Evolutionary conservation across 2,329 filamentous ascomycete genomes (phyloP), one percentile per base, ranked within the genome.

Genomic region (Apiospora kogelbergensis): DNA sequence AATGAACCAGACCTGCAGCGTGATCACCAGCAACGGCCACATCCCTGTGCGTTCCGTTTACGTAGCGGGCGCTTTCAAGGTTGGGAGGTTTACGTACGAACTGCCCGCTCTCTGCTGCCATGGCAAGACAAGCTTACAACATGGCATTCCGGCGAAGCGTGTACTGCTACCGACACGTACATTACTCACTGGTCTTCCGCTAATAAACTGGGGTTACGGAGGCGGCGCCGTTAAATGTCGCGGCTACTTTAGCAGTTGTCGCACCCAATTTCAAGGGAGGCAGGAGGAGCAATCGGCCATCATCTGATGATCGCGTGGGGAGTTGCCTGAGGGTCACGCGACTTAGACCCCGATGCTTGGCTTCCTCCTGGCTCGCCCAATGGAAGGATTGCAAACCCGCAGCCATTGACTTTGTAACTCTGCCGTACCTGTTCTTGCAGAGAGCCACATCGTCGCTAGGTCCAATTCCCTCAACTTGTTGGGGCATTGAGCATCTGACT

Each of bases 251-350:
- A 30, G 26, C 48, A 57, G 26, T 30, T 24, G 48, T 30, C 48
- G 48, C 15, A 20, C 48, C 2, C 48, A 57, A 48, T 26, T 2
- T n/a, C 53, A 45, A 20, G 6, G 17, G 13, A n/a, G 48, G 24
- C 9, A 45, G 42, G 17, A n/a, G 6, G 4, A 30, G 48, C 48
- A 30, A 37, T 60, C 20, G 26, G 26, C 30, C 53, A 60, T 60
- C 53, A 60, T 60, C 53, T 60, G 53, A 60, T 60, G 53, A 60
- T 60, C 53, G 53, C 53, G 53, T 60, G 63, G 63, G 63, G 40
- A 65, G 63, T 65, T 65, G 63, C 63, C 63, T 65, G 63, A 65
- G 63, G 63, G 63, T 65, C 63, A 65, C 63, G 63, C 63, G 63
- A 65, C 63, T 20, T 26, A 20, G 40, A 65, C 40, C 40, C 63